phyloP scores from a whole-genome alignment of 352 stramenopile genomes.

The Globisporangium ultimum region DNA sequence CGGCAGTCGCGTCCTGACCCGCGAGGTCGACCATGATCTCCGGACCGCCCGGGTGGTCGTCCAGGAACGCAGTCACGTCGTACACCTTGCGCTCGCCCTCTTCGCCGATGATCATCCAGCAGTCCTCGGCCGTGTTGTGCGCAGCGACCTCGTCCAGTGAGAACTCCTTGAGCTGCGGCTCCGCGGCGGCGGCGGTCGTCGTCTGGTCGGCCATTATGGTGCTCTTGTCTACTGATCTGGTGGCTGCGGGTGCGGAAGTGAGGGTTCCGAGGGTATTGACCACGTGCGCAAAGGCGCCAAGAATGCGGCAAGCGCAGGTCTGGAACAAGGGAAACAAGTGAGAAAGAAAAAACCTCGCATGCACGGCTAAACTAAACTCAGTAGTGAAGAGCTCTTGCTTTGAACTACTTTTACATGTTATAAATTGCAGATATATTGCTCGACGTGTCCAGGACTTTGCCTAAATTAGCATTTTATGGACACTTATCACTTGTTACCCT shows the following conservation, averaged over 20 bases:
- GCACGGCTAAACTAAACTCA: too few species aligned
- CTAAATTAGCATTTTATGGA: too few species aligned
- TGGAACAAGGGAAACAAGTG: too few species aligned
- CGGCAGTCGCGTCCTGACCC: conserved; percentile 90
- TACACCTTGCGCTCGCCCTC: conserved; percentile 92
- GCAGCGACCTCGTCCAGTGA: conserved; percentile 91
- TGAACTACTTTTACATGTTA: too few species aligned
- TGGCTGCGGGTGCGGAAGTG: not conserved
- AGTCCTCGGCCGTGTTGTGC: conserved; percentile 78
- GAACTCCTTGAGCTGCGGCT: conserved; percentile 72
- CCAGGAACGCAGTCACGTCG: conserved; percentile 96
- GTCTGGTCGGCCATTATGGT: conserved; percentile 1
- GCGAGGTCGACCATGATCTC: conserved; percentile 97
- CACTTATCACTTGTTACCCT: too few species aligned
- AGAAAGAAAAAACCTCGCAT: not conserved
- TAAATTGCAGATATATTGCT: too few species aligned
- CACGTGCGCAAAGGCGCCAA: not conserved
- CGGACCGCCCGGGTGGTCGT: conserved; percentile 98
- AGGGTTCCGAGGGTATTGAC: conserved; percentile 3
- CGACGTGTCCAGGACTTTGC: too few species aligned
- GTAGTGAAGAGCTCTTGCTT: too few species aligned
- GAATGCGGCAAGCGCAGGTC: too few species aligned
- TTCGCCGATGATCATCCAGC: conserved; percentile 82
- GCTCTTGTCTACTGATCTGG: not conserved
- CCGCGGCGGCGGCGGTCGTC: not conserved